Evolutionary conservation across 768 basidiomycete genomes (phyloP), one percentile per base, ranked within the genome.

Genomic region (Albatrellus ellisii): DNA sequence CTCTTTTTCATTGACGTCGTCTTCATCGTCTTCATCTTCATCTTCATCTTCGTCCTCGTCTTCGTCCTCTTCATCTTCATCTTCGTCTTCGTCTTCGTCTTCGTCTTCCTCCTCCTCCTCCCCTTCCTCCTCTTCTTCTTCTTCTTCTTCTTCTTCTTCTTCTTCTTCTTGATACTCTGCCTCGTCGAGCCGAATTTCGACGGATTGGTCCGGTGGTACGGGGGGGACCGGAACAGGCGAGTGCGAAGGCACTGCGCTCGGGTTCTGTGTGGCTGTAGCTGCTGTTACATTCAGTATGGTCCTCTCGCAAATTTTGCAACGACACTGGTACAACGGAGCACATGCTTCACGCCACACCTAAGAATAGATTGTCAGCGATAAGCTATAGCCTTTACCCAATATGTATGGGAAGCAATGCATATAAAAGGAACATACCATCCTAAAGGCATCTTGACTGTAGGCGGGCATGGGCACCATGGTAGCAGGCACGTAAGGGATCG

Each of bases 321-420:
- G 68, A 54, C 82, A 85, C 33, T 79, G 74, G 54, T 77, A 85
- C 32, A 85, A 49, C 0, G 79, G 81, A 3, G 71, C 66, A 55
- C 77, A 82, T 0, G 79, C 82, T 45, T 84, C 80, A 28, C 78
- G 67, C 82, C 82, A 85, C 7, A 73, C 66, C 81, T 84, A 54
- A 24, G 32, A 26, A 37, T n/a, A 21, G 33, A n/a, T 36, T 37
- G 20, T 33, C 28, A 43, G 41, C 9, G 14, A 37, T 18, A 3
- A 11, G 36, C 15, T 20, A 36, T n/a, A 17, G 15, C 1, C 20
- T n/a, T n/a, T n/a, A n/a, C n/a, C 14, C 26, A 29, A 36, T 25
- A 68, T 77, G 41, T 50, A 82, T 80, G 36, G 50, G n/a, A 36
- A 22, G 11, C 12, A 60, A 62, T 70, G 29, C 1, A 75, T 66